Evolutionary conservation across 2,329 filamentous ascomycete species (phyloP), one percentile per base, ranked within the genome.

Genomic region (Talaromyces sp.): DNA sequence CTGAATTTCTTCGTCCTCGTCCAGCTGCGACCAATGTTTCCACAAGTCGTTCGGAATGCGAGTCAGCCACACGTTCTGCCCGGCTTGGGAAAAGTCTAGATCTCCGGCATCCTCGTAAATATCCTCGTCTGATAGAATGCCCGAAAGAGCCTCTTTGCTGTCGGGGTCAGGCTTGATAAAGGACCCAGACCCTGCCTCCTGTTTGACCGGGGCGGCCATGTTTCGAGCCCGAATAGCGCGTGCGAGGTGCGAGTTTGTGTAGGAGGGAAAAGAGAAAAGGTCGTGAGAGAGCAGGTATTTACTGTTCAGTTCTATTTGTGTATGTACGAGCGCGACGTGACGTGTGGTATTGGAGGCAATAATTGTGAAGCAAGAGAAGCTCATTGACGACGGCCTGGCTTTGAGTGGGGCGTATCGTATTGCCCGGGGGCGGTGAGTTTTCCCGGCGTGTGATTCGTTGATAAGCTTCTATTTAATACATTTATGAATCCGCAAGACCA

Each of bases 31-130:
- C 90, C 92, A 95, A 51, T 87, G 83, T 66, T 93, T 85, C 86
- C 91, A 94, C 60, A 96, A 81, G 71, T 89, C 88, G 64, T 86
- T 86, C 21, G 92, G 91, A 50, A 96, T 81, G 65, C 90, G 88
- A 57, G 90, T 88, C 55, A 96, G 81, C 79, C 91, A 95, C 31
- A 85, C 71, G 56, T 72, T 74, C 65, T 83, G 78, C 21, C 69
- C 69, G 26, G 79, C 74, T 53, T 73, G 71, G 8, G 75, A 66
- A 69, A 88, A 87, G 59, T 88, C 85, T 19, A 88, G 71, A 63
- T 88, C 85, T 50, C 85, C 85, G 2, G 83, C 82, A 67, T 88
- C 86, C 70, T 88, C 85, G 69, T 90, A 90, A 60, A 89, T 79
- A 65, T 90, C 88, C 53, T 90, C 88, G 56, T 90, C 88, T 1